Evolutionary conservation across 768 basidiomycete species (phyloP), one percentile per base, ranked within the genome.

Genomic region (Gyrodon lividus): DNA sequence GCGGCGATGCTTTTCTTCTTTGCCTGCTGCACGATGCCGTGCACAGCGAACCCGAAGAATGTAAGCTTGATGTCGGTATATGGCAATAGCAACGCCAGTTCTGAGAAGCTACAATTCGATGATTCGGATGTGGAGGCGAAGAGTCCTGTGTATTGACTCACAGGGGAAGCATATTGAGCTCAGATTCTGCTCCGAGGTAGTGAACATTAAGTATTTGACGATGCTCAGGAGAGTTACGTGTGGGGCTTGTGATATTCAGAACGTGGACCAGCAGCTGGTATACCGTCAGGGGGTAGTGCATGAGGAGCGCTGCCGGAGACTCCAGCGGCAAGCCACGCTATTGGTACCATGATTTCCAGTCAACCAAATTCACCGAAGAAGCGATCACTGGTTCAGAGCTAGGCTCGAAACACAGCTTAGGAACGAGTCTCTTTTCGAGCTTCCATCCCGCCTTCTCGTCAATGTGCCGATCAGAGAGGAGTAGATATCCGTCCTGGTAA

Each of bases 281-380:
- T 20, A 74, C 62, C 14, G 70, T 66, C 54, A 78, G 58, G 8
- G 77, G 74, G 55, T 69, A 77, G 46, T 75, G 72, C 57, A 79
- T 64, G n/a, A 76, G 63, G 33, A 78, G 64, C 22, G 70, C 74
- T 0, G 74, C 75, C 7, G 75, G 74, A 19, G 76, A 76, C 22
- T 62, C 60, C 34, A 75, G 60, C 31, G 77, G 70, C 19, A 79
- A 58, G 42, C 69, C 66, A 33, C 77, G 72, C 77, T 77, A 78
- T 42, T 67, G 54, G 58, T 78, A 73, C 64, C 75, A 79, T 22
- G 72, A 70, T 28, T 62, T 65, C 78, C 77, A 79, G 50, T 68
- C 72, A 23, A 59, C 55, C 30, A 74, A 58, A 17, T 68, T 63
- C 26, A 48, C 59, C 44, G 65, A 52, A 54, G 67, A 56, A 57